Evolutionary conservation across 73 alveolate species (phyloP), one percentile per base, ranked within the genome.

Genomic region (Tetrahymena elliotti): DNA sequence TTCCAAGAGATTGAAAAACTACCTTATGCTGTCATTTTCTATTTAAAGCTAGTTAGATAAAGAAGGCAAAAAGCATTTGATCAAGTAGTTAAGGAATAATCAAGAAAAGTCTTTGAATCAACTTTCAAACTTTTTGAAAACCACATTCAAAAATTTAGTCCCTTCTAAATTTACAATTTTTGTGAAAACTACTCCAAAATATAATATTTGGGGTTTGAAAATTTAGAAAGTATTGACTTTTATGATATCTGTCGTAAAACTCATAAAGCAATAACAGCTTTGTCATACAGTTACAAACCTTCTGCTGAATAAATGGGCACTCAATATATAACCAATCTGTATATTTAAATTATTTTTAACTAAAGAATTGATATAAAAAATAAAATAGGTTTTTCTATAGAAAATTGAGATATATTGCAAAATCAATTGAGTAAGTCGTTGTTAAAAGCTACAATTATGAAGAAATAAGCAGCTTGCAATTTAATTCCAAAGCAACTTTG

Each of bases 161-260:
- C 93, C 20, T 34, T 40, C 16, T 88, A 94, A 94, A 84, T 94
- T 7, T 84, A 36, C 18, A 94, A 94, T 68, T 94, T 84, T 35
- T 94, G 96, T 52, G 35, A 84, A 22, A 82, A 68, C n/a, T 47
- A 84, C 38, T 68, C 82, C 84, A 39, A 94, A 27, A 84, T 88
- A 11, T 27, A 84, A 47, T 84, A 47, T 18, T 88, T 94, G 35
- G 96, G 96, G 20, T 94, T 94, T 94, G 96, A 94, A 52, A 82
- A 84, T 5, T 88, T 88, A 35, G 41, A 92, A 40, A 53, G 84
- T 18, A 39, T 94, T 0, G 93, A 88, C 84, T 94, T 94, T 83
- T 94, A 47, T 31, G 47, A 35, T 24, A 40, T 53, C 3, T 84
- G 83, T 38, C 41, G 52, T 38, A 94, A 94, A 53, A 84, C 93